These are phyloP conservation scores for Dactylella cylindrospora DNA, from an alignment of 2,329 filamentous ascomycete species.

Conservation along the genomic window DNA sequence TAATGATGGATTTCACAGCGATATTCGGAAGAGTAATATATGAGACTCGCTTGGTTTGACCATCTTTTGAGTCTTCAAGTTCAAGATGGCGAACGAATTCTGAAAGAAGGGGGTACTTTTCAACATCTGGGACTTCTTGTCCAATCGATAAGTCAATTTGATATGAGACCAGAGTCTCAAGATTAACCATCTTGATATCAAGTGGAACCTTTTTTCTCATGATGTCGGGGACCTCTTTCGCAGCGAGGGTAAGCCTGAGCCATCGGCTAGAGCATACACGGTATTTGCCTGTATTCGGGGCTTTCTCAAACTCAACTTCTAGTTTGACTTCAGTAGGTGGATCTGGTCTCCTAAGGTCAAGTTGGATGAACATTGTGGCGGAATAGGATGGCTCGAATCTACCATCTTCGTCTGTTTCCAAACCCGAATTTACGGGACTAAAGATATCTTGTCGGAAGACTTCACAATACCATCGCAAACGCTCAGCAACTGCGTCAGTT, in stretches of 20 bases:
- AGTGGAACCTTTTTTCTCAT: conserved; percentile 44
- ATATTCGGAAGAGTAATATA: conserved; percentile 48
- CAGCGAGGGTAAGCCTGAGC: conserved; percentile 33
- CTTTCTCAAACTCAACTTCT: conserved; percentile 45
- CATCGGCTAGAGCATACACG: conserved; percentile 42
- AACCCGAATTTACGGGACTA: conserved; percentile 8
- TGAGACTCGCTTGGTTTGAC: conserved; percentile 43
- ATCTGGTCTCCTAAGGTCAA: conserved; percentile 21
- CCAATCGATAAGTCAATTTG: conserved; percentile 46
- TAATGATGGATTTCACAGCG: conserved; percentile 44
- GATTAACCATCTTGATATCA: conserved; percentile 47
- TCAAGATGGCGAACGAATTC: conserved; percentile 46
- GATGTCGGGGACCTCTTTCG: background rate
- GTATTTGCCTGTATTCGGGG: conserved; percentile 43
- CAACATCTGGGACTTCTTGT: conserved; percentile 30
- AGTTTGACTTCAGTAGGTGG: conserved; percentile 36
- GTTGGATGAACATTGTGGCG: conserved; percentile 31
- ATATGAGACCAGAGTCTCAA: conserved; percentile 46
- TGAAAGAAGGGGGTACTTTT: conserved; percentile 47
- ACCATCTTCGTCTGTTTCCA: conserved; percentile 3
- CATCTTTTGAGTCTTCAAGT: conserved; percentile 45
- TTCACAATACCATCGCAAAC: conserved; percentile 23
- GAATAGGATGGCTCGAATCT: conserved; percentile 38
- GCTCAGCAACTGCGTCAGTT: conserved; percentile 19
- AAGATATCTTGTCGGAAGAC: conserved; percentile 4